Evolutionary conservation across 2,329 filamentous ascomycete species (phyloP).

Genomic region (Alternaria viburni): DNA sequence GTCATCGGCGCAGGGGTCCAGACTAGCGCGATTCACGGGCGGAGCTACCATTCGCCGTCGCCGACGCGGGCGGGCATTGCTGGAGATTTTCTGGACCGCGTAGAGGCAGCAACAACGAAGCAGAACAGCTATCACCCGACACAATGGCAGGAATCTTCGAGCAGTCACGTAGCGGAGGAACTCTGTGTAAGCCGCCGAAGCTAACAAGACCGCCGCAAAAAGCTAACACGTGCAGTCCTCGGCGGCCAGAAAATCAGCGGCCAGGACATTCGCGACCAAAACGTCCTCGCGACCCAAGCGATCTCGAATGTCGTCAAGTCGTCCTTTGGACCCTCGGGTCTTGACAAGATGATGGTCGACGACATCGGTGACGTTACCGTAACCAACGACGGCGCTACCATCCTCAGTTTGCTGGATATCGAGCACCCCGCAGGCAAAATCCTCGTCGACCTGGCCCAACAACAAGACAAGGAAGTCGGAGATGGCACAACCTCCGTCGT

Average conservation of each 20-base stretch:
- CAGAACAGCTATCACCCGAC: slow-evolving; percentile 36
- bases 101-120: slow-evolving; percentile 38
- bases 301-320: slow-evolving; percentile 99
- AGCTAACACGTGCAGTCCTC: slow-evolving; percentile 66
- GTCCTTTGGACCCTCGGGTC: slow-evolving; percentile 93
- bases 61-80: slow-evolving; percentile 18
- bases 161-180: slow-evolving; percentile 88
- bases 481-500: slow-evolving; percentile 98
- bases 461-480: slow-evolving; percentile 98
- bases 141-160: slow-evolving; percentile 95
- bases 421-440: slow-evolving; percentile 99
- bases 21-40: slow-evolving; percentile 20
- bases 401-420: slow-evolving; percentile 91
- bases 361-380: slow-evolving; percentile 99
- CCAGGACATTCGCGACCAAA: slow-evolving; percentile 95
- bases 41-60: slow-evolving; percentile 31
- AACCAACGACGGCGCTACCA: slow-evolving; percentile 98
- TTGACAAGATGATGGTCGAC: slow-evolving; percentile 99
- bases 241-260: slow-evolving; percentile 98
- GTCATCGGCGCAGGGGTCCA: slow-evolving; percentile 31
- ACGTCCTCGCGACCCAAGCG: slow-evolving; percentile 93
- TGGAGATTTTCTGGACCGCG: slow-evolving; percentile 38
- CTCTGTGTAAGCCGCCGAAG: slow-evolving; percentile 70
- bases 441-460: slow-evolving; percentile 93
- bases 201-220: background rate